Conservation (phyloP, 371 early-diverging fungal species). For the Rozella allomycis region DNA sequence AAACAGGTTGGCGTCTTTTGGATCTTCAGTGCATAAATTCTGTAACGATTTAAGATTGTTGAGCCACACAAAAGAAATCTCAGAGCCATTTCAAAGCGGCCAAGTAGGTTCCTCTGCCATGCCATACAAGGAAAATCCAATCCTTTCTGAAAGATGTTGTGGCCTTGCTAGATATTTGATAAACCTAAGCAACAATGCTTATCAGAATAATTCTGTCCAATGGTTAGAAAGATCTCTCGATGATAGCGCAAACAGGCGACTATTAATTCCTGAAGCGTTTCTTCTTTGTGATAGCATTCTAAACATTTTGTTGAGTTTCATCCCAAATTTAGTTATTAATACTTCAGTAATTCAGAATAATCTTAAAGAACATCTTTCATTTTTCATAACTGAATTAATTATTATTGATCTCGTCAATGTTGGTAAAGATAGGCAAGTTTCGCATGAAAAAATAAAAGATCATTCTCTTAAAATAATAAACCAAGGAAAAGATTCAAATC, state of each 20-base stretch:
- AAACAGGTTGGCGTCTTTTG: slow-evolving; percentile 65
- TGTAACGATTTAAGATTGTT: slow-evolving; percentile 88
- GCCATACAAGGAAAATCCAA: slow-evolving; percentile 98
- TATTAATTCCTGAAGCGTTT: slow-evolving; percentile 88
- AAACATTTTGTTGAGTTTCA: slow-evolving; percentile 53
- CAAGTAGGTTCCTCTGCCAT: slow-evolving; percentile 86
- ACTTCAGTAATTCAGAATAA: slow-evolving; percentile 78
- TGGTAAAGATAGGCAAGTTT: slow-evolving; percentile 84
- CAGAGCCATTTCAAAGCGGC: slow-evolving; percentile 94
- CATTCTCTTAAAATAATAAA: too few species aligned
- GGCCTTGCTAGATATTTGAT: slow-evolving; percentile 85
- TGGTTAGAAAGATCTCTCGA: slow-evolving; percentile 5
- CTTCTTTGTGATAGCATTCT: slow-evolving; percentile 54
- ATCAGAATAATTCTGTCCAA: slow-evolving; percentile 48
- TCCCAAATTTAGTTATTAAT: slow-evolving; percentile 93
- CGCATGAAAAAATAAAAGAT: slow-evolving; percentile 93
- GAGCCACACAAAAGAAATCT: slow-evolving; percentile 88
- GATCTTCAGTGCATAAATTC: slow-evolving; percentile 87
- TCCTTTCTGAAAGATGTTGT: slow-evolving; percentile 92
- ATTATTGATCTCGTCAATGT: slow-evolving; percentile 93
- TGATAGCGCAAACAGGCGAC: slow-evolving; percentile 72
- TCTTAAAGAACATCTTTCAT: slow-evolving; percentile 82
- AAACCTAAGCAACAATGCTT: slow-evolving; percentile 64
- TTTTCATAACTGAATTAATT: slow-evolving; percentile 96
- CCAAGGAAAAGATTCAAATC: too few species aligned